Conservation (phyloP, 169 alveolate species). For the Condylostoma magnum region DNA sequence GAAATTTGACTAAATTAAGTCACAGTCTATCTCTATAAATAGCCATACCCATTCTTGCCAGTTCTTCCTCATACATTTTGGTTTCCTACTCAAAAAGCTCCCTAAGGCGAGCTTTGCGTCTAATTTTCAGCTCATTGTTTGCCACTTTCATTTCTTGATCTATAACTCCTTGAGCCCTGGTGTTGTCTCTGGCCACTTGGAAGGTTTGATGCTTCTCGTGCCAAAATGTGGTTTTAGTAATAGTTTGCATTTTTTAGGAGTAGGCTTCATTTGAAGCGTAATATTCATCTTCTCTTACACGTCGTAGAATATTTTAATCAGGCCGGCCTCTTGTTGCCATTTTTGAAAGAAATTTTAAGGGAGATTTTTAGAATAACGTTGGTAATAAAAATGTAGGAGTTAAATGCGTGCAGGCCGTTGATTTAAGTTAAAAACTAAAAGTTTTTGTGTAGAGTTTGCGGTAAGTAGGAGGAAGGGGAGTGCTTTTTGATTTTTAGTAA, state of each 20-base stretch:
- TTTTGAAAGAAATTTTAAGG: too few relatives aligned
- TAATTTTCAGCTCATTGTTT: slow-evolving; percentile 40
- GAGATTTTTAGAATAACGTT: too few relatives aligned
- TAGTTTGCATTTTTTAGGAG: slow-evolving; percentile 44
- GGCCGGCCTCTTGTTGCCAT: too few relatives aligned
- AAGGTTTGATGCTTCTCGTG: slow-evolving; percentile 53
- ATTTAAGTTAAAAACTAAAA: too few relatives aligned
- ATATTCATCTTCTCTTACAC: slow-evolving; percentile 15
- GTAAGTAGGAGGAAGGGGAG: too few relatives aligned
- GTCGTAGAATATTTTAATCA: slow-evolving; percentile 21
- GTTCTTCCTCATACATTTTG: slow-evolving; percentile 46
- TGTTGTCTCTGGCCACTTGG: slow-evolving; percentile 49
- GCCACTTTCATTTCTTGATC: slow-evolving; percentile 39
- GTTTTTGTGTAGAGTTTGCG: too few relatives aligned
- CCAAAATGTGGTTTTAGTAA: slow-evolving; percentile 59
- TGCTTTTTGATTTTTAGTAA: too few relatives aligned
- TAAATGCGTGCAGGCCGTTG: too few relatives aligned
- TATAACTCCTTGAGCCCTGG: slow-evolving; percentile 36
- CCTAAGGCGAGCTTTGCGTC: slow-evolving; percentile 44
- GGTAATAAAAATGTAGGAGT: too few relatives aligned
- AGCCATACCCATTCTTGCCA: slow-evolving; percentile 44
- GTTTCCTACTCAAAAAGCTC: slow-evolving; percentile 42
- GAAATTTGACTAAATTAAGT: too few relatives aligned
- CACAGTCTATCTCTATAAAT: slow-evolving; percentile 46
- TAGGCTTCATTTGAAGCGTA: slow-evolving; percentile 22